Percentiles rank a stretch among this genome's conserved stretches.
Evolutionary conservation across 768 basidiomycete species (phyloP).

Genomic region (Boletellus sp.): DNA sequence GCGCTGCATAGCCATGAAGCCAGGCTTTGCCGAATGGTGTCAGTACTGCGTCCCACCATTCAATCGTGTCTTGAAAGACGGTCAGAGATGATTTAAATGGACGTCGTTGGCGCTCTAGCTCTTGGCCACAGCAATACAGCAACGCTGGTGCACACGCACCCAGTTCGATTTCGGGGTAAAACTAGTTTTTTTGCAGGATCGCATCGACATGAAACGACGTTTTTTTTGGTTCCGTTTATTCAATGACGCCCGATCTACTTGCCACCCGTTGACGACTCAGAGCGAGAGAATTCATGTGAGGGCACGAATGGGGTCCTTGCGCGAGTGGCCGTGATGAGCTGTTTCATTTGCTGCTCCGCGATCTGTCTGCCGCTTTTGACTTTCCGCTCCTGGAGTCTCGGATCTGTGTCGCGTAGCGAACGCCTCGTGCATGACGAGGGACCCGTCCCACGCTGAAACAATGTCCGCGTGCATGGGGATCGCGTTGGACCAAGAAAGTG

Average conservation of each 20-base stretch:
- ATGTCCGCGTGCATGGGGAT: no score
- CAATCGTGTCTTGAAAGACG: background rate
- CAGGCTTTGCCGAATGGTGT: background rate
- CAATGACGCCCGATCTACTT: conserved; percentile 1
- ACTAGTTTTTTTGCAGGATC: conserved; percentile 3
- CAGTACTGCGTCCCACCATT: conserved; percentile 1
- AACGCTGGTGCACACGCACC: background rate
- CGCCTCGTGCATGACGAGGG: no score
- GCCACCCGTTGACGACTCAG: background rate
- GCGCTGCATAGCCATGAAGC: background rate
- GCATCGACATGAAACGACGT: conserved; percentile 17
- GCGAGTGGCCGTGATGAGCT: no score
- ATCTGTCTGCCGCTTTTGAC: no score
- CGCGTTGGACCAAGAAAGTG: no score
- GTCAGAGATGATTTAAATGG: conserved; percentile 2
- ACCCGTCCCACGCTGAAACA: no score
- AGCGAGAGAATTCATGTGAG: conserved; percentile 9
- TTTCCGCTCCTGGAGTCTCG: no score
- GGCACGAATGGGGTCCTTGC: conserved; percentile 16
- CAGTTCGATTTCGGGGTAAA: conserved; percentile 12
- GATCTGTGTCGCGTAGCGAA: no score
- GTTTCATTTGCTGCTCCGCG: no score
- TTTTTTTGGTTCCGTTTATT: conserved; percentile 1
- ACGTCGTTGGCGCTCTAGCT: background rate
- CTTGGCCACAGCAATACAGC: background rate